Base-by-base conservation (phyloP, 352 stramenopile species). In the Globisporangium uncinulatum region DNA sequence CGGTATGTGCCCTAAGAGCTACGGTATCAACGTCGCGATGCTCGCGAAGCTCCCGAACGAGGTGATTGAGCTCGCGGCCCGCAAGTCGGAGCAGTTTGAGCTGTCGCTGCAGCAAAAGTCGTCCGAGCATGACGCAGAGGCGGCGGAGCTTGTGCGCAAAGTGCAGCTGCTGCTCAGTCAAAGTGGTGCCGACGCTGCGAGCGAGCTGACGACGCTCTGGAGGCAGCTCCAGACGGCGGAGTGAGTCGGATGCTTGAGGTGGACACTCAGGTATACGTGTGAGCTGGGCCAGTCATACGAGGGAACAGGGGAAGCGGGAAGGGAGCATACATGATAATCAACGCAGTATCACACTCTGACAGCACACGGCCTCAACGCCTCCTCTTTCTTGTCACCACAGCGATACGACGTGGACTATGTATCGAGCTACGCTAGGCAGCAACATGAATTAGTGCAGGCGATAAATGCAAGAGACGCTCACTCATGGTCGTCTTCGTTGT, bases 11-110 rank as follows among this genome's bases (percentile, higher is more conserved):
- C 97, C 97, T 17, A 99, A 99, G 72, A 98, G 87, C 57, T 99
- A 99, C 73, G 98, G 98, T 56, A 93, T 99, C 62, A 99, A 99
- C 70, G 97, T 99, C 9, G 98, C 98, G 9, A 92, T 97, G 69
- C 80, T 99, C 17, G 97, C 98, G 10, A 93, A 95, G 53, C 83
- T 99, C 4, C 97, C 97, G 0, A 76, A 98, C 43, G 80, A 97
- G 66, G 96, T 99, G 41, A 83, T 99, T 37, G 67, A 92, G 20
- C 90, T 88, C 41, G 96, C 96, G 0, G 92, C 88, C 20, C 79
- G 78, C 53, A 95, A 98, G 51, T 97, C 87, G 59, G 71, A 83
- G 46, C 83, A 96, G 56, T 98, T 99, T 59, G 84, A 94, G 63
- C 59, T 70, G 2, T 88, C 81, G 9, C 70, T 94, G 31, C 76